Evolutionary conservation across 2,329 filamentous ascomycete genomes (phyloP), one percentile per base, ranked within the genome.

Genomic region (Scorias spongiosa): DNA sequence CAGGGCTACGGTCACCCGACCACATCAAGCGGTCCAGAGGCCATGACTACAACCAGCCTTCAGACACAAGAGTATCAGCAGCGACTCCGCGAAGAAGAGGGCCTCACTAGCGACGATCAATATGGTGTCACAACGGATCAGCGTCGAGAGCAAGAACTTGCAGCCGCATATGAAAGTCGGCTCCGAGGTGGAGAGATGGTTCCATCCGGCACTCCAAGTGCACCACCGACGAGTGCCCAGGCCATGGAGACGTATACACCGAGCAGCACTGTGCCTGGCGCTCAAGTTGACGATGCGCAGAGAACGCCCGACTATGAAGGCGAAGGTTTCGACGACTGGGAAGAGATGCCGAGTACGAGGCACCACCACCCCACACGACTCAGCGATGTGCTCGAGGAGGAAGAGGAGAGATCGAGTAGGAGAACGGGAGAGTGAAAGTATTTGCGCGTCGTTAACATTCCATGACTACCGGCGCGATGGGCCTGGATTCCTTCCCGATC

Each of bases 351-450:
- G 18, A 74, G 49, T 32, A 51, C 46, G 5, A 61, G 69, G 44
- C 87, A 93, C 62, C 84, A 91, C 52, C 86, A 94, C 63, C 87
- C 87, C 0, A 93, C 87, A 8, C 71, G 88, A 45, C 68, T 94
- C 49, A 93, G 86, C 60, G 87, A 93, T 63, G 87, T 94, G 26
- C 72, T 91, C 57, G 86, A 86, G 57, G 81, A 93, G 50, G 84
- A 91, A 52, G 85, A 93, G 63, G 56, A 60, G 49, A 51, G 57
- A 41, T 59, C 60, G 45, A 57, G 52, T 45, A 46, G 60, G 28
- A 53, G 57, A 26, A 63, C 57, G 37, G 51, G 48, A 10, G 53
- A 54, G 7, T 26, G 20, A 26, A 7, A 7, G 20, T 26, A 26
- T 26, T 26, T 26, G 20, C 20, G 20, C 20, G 4, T 26, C 20